Base-by-base conservation (phyloP, 768 basidiomycete genomes). In the Pleurotus tuoliensis region DNA sequence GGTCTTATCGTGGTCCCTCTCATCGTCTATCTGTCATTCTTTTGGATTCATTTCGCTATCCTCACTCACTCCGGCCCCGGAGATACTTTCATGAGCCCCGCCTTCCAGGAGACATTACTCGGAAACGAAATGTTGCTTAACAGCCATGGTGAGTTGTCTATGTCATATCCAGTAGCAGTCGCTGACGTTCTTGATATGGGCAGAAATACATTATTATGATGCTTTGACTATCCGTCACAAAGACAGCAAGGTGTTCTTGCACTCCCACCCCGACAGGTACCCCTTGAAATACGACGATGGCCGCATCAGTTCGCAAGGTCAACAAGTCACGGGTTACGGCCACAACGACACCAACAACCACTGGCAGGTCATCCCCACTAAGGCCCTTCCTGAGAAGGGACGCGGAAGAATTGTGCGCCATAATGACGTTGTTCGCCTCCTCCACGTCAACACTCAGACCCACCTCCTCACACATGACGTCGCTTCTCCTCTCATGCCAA, bases 61-160 rank as follows among this genome's bases (percentile, higher is more conserved):
- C 84, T 98, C 61, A 90, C 77, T 6, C 81, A 87, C 61, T 94
- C 94, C 9, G 97, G 97, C 22, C 82, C 94, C 30, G 97, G 97
- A 4, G 97, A 98, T 66, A 78, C 80, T 39, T 99, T 98, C 76
- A 98, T 98, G 97, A 94, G 90, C 67, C 95, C 97, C 5, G 87
- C 86, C 4, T 99, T 99, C 84, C 97, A 99, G 72, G 94, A 98
- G 73, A 97, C 94, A 15, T 77, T 99, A 50, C 71, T 78, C 18
- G 94, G 94, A 27, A 99, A 97, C 62, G 94, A 98, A 65, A 78
- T 99, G 71, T 73, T 98, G 56, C 68, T 98, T 59, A 92, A 92
- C 66, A 90, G 92, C 61, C 89, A 95, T 75, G 96, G 96, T 94
- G 62, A 56, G 78, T 12, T 16, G 54, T 22, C 38, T 15, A 8